Percentiles rank a stretch among this genome's conserved stretches.
phyloP scores from a whole-genome alignment of 2,329 filamentous ascomycete species.

The Thelonectria olida region DNA sequence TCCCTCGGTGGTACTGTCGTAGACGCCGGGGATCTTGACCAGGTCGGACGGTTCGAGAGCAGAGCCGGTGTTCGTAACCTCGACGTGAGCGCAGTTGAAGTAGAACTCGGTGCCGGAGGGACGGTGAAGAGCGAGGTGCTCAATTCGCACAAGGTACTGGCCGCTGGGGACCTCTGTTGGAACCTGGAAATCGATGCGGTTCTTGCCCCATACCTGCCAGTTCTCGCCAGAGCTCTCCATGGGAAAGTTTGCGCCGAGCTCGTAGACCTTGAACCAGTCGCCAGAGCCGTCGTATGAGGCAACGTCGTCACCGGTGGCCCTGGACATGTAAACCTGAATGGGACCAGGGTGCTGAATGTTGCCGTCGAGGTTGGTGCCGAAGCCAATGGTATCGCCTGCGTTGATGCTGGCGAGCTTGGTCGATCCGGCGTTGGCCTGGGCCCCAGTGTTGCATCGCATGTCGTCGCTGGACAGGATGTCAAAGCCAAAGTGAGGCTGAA shows the following conservation, averaged over 20 bases:
- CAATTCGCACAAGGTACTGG: slow-evolving; percentile 15
- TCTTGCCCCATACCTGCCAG: slow-evolving; percentile 10
- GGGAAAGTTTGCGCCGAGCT: slow-evolving; percentile 10
- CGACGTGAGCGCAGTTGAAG: slow-evolving; percentile 16
- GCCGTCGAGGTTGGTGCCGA: background rate
- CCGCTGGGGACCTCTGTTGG: slow-evolving; percentile 7
- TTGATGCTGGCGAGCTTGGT: slow-evolving; percentile 3
- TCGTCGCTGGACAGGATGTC: slow-evolving; percentile 9
- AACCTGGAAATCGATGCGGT: slow-evolving; percentile 10
- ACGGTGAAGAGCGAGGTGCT: slow-evolving; percentile 11
- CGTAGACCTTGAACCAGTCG: slow-evolving; percentile 19
- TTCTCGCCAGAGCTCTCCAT: slow-evolving; percentile 5
- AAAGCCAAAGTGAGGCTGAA: slow-evolving; percentile 9
- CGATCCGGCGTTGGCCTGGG: slow-evolving; percentile 9
- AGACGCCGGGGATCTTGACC: slow-evolving; percentile 15
- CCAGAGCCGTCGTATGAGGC: slow-evolving; percentile 10
- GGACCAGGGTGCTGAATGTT: slow-evolving; percentile 12
- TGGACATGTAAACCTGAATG: slow-evolving; percentile 15
- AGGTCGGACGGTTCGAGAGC: background rate
- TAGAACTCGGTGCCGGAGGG: slow-evolving; percentile 14
- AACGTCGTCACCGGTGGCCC: slow-evolving; percentile 8
- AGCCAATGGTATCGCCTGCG: slow-evolving; percentile 3
- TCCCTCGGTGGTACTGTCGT: no score
- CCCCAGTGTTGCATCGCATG: slow-evolving; percentile 11
- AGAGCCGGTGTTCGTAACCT: slow-evolving; percentile 6